Conservation (phyloP, 345 rosid species). For the Geranium brycei region DNA sequence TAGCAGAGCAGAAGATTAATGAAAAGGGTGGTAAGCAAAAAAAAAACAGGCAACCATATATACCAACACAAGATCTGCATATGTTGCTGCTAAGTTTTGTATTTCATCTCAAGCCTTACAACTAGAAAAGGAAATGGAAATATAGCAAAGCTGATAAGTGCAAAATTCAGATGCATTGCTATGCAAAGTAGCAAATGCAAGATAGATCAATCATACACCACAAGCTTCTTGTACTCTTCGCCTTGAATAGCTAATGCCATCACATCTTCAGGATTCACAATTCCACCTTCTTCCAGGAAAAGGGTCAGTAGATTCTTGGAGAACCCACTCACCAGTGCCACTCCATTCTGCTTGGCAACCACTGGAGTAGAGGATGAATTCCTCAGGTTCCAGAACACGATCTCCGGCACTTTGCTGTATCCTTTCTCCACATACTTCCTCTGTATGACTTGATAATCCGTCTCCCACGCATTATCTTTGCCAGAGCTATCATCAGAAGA, state of each 20-base stretch:
- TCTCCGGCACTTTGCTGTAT: slow-evolving; percentile 37
- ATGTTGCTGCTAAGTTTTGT: too few relatives aligned
- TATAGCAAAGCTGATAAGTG: too few relatives aligned
- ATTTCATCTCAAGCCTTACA: too few relatives aligned
- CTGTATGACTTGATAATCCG: slow-evolving; percentile 27
- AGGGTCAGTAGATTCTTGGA: slow-evolving; percentile 50
- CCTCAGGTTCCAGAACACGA: slow-evolving; percentile 60
- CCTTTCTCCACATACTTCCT: slow-evolving; percentile 36
- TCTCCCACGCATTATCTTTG: slow-evolving; percentile 23
- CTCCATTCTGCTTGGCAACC: slow-evolving; percentile 22
- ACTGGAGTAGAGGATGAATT: slow-evolving; percentile 38
- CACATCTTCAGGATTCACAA: slow-evolving; percentile 17
- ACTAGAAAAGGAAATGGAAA: too few relatives aligned
- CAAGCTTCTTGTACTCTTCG: slow-evolving; percentile 29
- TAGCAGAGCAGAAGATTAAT: too few relatives aligned
- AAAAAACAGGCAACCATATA: too few relatives aligned
- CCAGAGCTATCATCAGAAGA: neutral
- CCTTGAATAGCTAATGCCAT: slow-evolving; percentile 39
- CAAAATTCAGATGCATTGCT: too few relatives aligned
- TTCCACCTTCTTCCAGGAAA: slow-evolving; percentile 35
- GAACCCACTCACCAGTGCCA: slow-evolving; percentile 51
- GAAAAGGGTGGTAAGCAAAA: too few relatives aligned
- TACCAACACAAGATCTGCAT: too few relatives aligned
- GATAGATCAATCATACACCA: slow-evolving; percentile 24
- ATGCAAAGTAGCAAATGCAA: too few relatives aligned